Conservation (phyloP, 2,329 filamentous ascomycete species). For the Pseudogymnoascus sp. region DNA sequence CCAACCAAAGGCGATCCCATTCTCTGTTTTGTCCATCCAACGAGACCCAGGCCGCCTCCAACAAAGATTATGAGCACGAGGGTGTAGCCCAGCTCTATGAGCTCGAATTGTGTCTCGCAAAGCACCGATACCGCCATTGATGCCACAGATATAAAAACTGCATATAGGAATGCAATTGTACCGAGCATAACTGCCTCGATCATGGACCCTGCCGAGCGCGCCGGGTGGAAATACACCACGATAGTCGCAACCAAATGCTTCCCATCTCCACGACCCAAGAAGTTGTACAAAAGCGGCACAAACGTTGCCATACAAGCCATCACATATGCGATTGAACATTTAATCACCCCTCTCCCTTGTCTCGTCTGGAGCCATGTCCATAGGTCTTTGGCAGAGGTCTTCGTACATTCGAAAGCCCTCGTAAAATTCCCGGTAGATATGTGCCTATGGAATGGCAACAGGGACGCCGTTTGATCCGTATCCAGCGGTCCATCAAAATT, state of each 20-base stretch:
- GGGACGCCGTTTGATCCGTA: conserved; percentile 12
- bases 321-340: conserved; percentile 85
- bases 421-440: conserved; percentile 27
- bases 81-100: conserved; percentile 65
- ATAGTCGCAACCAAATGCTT: conserved; percentile 93
- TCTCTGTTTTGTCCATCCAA: conserved; percentile 80
- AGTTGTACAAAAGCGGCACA: conserved; percentile 60
- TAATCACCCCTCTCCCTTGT: conserved; percentile 72
- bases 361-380: conserved; percentile 62
- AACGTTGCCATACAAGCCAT: conserved; percentile 83
- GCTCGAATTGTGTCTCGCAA: conserved; percentile 59
- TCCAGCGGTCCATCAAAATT: conserved; percentile 19
- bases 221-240: conserved; percentile 91
- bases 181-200: conserved; percentile 74
- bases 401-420: conserved; percentile 28
- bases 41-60: conserved; percentile 76
- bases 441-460: conserved; percentile 16
- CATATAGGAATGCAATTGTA: conserved; percentile 70
- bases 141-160: conserved; percentile 64
- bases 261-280: conserved; percentile 77
- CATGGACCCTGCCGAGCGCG: conserved; percentile 81
- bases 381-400: conserved; percentile 33
- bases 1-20: conserved; percentile 74
- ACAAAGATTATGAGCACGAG: conserved; percentile 78
- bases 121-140: conserved; percentile 86